Conservation (phyloP, 2,329 filamentous ascomycete genomes). For the Chaetomiaceae sp. region DNA sequence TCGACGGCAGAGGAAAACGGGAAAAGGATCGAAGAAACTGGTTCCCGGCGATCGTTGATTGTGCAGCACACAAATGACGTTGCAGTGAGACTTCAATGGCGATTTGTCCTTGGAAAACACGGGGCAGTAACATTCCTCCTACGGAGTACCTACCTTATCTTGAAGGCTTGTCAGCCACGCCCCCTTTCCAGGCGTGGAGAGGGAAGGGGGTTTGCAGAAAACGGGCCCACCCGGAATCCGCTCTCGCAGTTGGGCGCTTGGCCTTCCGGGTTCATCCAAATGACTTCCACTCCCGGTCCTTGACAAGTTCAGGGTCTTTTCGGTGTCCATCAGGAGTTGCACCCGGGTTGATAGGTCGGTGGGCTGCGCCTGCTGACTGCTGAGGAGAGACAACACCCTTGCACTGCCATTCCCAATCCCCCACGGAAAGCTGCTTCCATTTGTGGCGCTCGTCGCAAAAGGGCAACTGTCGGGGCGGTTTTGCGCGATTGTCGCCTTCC, state of each 20-base stretch:
- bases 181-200: not conserved
- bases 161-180: too few species aligned
- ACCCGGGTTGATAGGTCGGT: not conserved
- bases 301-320: not conserved
- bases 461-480: not conserved
- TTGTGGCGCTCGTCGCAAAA: conserved; percentile 3
- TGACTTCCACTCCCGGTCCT: not conserved
- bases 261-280: not conserved
- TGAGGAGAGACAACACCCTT: not conserved
- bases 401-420: not conserved
- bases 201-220: not conserved
- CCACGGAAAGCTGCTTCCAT: not conserved
- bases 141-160: too few species aligned
- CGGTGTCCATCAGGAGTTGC: not conserved
- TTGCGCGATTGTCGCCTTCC: not conserved
- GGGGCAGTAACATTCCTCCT: too few species aligned
- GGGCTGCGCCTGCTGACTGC: not conserved
- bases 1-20: too few species aligned
- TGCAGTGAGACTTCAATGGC: not conserved
- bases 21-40: not conserved
- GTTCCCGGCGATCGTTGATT: not conserved
- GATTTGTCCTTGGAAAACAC: not conserved
- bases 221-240: not conserved
- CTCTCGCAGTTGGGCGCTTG: not conserved
- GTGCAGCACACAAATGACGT: conserved; percentile 6